Base-by-base conservation (phyloP, 2,329 filamentous ascomycete genomes). In the Neophaeococcomyces aloes region DNA sequence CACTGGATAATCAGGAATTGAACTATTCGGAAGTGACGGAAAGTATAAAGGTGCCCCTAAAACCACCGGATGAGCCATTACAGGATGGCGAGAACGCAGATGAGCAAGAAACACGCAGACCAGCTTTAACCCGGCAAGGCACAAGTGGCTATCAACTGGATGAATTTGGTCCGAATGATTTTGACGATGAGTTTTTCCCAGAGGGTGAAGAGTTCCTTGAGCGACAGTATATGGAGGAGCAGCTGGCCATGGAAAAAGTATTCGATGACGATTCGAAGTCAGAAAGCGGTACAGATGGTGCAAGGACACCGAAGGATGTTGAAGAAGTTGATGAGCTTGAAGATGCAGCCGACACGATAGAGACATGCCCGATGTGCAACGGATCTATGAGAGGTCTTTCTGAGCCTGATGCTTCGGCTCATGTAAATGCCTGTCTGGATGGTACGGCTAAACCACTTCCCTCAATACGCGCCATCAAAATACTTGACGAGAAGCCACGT, bases 361-460 rank as follows among this genome's bases (percentile, higher is more conserved):
- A 65, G 2, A 59, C 63, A 18, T 96, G 88, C 60, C 89, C 89
- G 1, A 79, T 96, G 21, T 96, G 91, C 61, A 76, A 74, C 53
- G 68, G 69, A 1, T 77, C 65, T 50, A 67, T 95, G 27, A 64
- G 61, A 13, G 79, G 78, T 0, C 60, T 80, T 10, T 75, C 68
- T 14, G 65, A 69, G 49, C 50, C 49, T 29, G 76, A 89, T 54
- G 82, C 80, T 7, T 83, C 82, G 5, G 66, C 81, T 2, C 91
- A 98, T 61, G 91, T 98, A 52, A 98, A 98, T 60, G 78, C 81
- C 7, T 98, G 91, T 62, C 70, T 98, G 2, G 91, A 98, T 59
- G 86, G 86, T 1, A 83, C 82, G 35, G 75, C 83, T 4, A 73
- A 78, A 34, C 74, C 80, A 2, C 56, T 82, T 11, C 73, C 58